These are phyloP conservation scores for Quambalaria eucalypti DNA, from an alignment of 1,284 basidiomycete species.

Conservation along the genomic window DNA sequence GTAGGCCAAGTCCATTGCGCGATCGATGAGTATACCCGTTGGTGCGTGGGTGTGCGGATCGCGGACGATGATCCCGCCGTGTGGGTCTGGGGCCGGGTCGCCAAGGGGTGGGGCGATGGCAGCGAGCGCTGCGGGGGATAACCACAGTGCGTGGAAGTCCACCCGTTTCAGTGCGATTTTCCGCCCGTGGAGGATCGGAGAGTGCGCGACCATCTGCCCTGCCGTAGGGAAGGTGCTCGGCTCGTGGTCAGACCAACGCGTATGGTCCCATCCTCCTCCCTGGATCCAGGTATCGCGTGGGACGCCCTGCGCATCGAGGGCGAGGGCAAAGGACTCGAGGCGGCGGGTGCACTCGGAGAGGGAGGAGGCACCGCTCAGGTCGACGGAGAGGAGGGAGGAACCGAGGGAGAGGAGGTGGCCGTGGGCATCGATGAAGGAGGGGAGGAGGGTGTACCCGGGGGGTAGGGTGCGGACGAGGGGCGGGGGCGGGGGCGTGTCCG, in stretches of 20 bases:
- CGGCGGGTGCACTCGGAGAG: constrained; percentile 19
- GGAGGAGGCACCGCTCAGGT: constrained; percentile 26
- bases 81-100: constrained; percentile 52
- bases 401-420: constrained; percentile 40
- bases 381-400: constrained; percentile 22
- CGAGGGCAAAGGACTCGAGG: constrained; percentile 17
- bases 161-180: constrained; percentile 42
- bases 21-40: constrained; percentile 56
- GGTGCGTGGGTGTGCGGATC: constrained; percentile 57
- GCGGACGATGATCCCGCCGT: constrained; percentile 68
- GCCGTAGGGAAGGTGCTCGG: not conserved
- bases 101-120: constrained; percentile 10
- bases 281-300: constrained; percentile 57
- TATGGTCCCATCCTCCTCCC: constrained; percentile 91
- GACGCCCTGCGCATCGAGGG: not conserved
- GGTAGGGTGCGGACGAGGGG: no score
- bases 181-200: constrained; percentile 13
- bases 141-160: constrained; percentile 78
- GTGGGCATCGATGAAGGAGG: constrained; percentile 38
- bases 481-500: no score
- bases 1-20: constrained; percentile 36
- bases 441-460: constrained; percentile 17
- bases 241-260: constrained; percentile 37
- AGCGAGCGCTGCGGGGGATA: constrained; percentile 58
- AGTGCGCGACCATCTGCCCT: not conserved